A percentile compares a stretch with the other conserved stretches of the same genome.
These are phyloP conservation scores for Xylaria arbuscula DNA, from an alignment of 2,329 filamentous ascomycete genomes.

Conservation along the genomic window DNA sequence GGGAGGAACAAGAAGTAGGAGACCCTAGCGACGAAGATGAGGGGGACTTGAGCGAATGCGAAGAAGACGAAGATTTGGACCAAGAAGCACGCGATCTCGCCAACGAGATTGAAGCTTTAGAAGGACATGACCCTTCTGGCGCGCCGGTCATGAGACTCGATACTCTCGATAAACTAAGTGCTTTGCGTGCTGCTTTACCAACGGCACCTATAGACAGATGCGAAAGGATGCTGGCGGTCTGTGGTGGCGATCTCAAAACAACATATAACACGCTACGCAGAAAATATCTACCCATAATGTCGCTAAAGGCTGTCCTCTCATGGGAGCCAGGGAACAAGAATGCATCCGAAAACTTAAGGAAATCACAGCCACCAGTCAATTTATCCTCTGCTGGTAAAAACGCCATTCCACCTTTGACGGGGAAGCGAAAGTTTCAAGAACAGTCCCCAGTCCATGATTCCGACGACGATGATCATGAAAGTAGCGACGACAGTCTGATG, in stretches of 20 bases:
- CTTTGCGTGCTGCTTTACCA: constrained; percentile 59
- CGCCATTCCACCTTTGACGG: background rate
- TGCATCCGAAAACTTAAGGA: background rate
- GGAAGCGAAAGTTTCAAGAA: constrained; percentile 46
- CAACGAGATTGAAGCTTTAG: constrained; percentile 52
- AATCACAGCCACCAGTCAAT: background rate
- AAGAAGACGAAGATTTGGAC: constrained; percentile 22
- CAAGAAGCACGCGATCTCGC: constrained; percentile 59
- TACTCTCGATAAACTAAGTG: constrained; percentile 50
- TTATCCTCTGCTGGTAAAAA: background rate
- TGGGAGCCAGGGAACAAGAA: constrained; percentile 18
- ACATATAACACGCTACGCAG: constrained; percentile 54
- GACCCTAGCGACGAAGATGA: background rate
- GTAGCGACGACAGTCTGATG: constrained; percentile 24
- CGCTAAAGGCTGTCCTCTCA: constrained; percentile 38
- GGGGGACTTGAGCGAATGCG: constrained; percentile 45
- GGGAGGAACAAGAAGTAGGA: constrained; percentile 42
- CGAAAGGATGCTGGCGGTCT: constrained; percentile 52
- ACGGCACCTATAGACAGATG: constrained; percentile 51
- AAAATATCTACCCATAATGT: constrained; percentile 48
- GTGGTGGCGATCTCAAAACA: constrained; percentile 51
- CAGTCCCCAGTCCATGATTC: constrained; percentile 28
- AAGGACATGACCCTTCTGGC: constrained; percentile 26
- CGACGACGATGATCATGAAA: constrained; percentile 47
- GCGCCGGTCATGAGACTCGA: constrained; percentile 33